Base-by-base conservation (phyloP, 306 rosid genomes). In the Rubus idaeus region DNA sequence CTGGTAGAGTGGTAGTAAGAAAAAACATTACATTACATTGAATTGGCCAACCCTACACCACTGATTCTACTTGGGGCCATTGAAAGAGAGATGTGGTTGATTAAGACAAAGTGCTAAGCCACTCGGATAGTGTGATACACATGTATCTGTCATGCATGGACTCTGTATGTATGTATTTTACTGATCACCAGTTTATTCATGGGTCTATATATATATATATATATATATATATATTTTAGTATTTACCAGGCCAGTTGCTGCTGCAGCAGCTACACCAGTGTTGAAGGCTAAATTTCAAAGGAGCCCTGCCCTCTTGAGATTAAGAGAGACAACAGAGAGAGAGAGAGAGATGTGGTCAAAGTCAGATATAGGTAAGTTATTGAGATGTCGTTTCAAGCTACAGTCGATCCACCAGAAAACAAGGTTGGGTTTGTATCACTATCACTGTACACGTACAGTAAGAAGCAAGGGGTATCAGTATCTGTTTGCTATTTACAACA, bases 371-470 rank as follows among this genome's bases (percentile, higher is more conserved):
- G n/a, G 62, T 18, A 63, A 10, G 62, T 73, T 64, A 75, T 53
- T 84, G 97, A 91, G 73, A 73, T 79, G 97, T 88, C 97, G 83
- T 75, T 78, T 89, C 94, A 86, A 65, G 77, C 45, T 81, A 89
- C 94, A 86, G 90, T 87, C 52, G 20, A 77, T 83, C 84, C 84
- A 84, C 79, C 88, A 79, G 86, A 84, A 23, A 37, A 74, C 49
- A 74, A 18, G 64, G 49, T 35, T 23, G 64, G 17, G 35, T 44
- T 5, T 69, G 53, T 86, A 45, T 45, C 49, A 8, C 75, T 56
- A 49, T 61, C 55, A 85, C 83, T 84, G 91, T 82, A 42, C 13
- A 63, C 13, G 12, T 63, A 63, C 69, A 63, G 69, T 37, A 16
- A 7, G 82, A 76, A 41, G 76, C 82, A 13, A 66, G 6, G 21